A percentile compares a stretch with the other conserved stretches of the same genome.
Evolutionary conservation across 1,139 yeast species (phyloP).

Genomic region (Taphrina sp.): DNA sequence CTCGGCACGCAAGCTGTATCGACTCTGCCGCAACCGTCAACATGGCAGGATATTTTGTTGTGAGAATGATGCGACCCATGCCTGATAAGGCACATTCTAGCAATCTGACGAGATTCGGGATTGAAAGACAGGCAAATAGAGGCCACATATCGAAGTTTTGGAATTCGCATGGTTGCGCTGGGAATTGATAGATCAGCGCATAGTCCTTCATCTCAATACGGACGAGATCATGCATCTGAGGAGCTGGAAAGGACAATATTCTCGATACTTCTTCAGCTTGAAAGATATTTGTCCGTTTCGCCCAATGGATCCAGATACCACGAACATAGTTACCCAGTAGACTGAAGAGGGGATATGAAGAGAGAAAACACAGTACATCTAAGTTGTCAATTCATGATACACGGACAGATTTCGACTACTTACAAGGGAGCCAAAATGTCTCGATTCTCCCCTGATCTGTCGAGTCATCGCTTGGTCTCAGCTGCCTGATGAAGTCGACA

Average conservation of each 20-base stretch:
- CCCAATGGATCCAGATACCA: constrained; percentile 33
- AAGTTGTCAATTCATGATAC: neutral
- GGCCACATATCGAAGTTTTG: constrained; percentile 34
- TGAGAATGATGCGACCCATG: constrained; percentile 26
- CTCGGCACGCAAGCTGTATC: constrained; percentile 22
- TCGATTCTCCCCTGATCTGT: neutral
- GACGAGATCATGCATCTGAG: constrained; percentile 27
- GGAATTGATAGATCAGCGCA: constrained; percentile 29
- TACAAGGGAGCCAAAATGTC: constrained; percentile 18
- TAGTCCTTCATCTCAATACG: constrained; percentile 32
- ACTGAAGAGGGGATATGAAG: constrained; percentile 28
- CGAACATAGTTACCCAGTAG: constrained; percentile 19
- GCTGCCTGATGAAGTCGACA: neutral
- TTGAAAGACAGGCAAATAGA: constrained; percentile 25
- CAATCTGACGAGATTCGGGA: constrained; percentile 27
- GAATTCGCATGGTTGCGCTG: constrained; percentile 13
- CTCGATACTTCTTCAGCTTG: constrained; percentile 30
- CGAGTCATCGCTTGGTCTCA: constrained; percentile 12
- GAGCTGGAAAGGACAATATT: constrained; percentile 29
- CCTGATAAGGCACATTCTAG: constrained; percentile 28
- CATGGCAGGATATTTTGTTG: constrained; percentile 19
- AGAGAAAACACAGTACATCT: constrained; percentile 25
- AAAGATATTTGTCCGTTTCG: constrained; percentile 14
- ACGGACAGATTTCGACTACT: neutral
- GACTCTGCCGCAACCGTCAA: constrained; percentile 31